Conservation (phyloP, 352 stramenopile species). For the Bremia lactucae region DNA sequence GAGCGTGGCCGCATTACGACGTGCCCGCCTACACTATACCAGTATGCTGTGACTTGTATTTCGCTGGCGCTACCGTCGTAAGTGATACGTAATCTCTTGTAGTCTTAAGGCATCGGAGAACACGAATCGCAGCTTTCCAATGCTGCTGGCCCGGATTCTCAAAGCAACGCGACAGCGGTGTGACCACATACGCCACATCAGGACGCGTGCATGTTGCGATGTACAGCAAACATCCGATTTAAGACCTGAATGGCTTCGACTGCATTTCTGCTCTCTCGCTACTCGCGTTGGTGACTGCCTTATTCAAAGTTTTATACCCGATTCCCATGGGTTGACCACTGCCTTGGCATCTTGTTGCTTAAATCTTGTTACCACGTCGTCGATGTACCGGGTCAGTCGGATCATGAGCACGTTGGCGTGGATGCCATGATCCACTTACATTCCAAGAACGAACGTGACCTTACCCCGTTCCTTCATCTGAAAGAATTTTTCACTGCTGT, state of each 20-base stretch:
- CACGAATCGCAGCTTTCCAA: background rate
- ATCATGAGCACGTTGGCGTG: background rate
- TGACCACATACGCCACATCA: background rate
- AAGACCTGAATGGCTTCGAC: background rate
- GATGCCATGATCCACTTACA: background rate
- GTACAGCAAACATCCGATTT: background rate
- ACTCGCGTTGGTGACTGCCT: background rate
- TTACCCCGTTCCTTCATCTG: background rate
- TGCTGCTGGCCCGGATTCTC: background rate
- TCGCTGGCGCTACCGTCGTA: too few species aligned
- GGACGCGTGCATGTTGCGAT: background rate
- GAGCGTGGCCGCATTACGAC: too few species aligned
- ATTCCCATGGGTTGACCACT: constrained; percentile 1
- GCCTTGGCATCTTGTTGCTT: constrained; percentile 3
- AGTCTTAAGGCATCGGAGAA: background rate
- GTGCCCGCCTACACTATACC: too few species aligned
- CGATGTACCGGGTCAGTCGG: background rate
- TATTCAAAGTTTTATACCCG: background rate
- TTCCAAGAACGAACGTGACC: background rate
- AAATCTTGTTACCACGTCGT: constrained; percentile 1
- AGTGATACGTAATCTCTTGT: too few species aligned
- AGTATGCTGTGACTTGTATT: too few species aligned
- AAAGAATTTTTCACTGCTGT: background rate
- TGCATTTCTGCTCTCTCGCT: background rate
- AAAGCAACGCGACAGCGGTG: background rate